Evolutionary conservation across 495 filamentous ascomycete genomes (phyloP), one percentile per base, ranked within the genome.

Genomic region (Elasticomyces elasticus): DNA sequence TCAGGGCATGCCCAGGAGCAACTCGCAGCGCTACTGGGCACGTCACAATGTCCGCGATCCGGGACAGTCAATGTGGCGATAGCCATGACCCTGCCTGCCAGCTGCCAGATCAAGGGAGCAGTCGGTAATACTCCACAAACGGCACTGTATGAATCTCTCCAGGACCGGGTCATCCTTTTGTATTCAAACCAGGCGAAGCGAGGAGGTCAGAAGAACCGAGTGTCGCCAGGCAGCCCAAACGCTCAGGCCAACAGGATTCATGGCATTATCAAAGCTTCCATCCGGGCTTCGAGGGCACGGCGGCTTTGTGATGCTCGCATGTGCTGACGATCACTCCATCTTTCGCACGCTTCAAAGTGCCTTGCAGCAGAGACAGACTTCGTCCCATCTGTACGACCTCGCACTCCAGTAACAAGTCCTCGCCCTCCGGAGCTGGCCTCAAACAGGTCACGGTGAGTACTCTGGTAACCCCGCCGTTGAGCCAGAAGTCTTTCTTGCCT

Each of bases 241-340:
- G 12, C 41, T 51, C n/a, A 10, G n/a, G n/a, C 10, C 33, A 37
- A n/a, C 33, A 37, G n/a, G 10, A 10, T 37, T 30, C 24, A n/a
- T n/a, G n/a, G 35, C 30, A 15, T 3, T 17, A 31, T 59, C 45
- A 64, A 19, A 63, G 43, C 44, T 61, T 60, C 50, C 43, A 64
- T 33, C 47, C 51, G 5, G 59, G 31, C 31, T 55, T 55, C 10
- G 48, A 24, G 2, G 37, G 54, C 2, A 69, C 58, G 47, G 53
- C 51, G 11, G 59, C 67, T 54, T 71, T 71, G 37, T 62, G 54
- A 64, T 71, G 69, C 56, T 70, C 69, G 56, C 69, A 69, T 1
- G 61, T 61, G 60, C 59, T 64, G 52, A 61, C 59, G 35, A 67
- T 47, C 30, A 57, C 63, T 30, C 69, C 68, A 37, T 60, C 59